These are phyloP conservation scores for Nyctanthes arbortristis DNA, from an alignment of 257 asterid species.

Conservation along the genomic window DNA sequence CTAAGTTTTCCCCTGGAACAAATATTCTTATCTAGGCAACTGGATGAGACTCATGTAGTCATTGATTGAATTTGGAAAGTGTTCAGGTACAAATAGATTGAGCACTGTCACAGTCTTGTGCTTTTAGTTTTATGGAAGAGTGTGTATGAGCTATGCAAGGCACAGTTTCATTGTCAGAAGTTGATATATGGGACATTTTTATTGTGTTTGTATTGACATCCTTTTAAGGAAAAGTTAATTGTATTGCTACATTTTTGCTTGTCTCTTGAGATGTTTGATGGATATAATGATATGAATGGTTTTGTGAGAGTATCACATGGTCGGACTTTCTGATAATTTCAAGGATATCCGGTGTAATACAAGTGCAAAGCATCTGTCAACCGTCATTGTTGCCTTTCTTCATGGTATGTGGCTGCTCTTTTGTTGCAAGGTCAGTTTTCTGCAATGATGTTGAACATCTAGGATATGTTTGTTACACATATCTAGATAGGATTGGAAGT, in stretches of 20 bases:
- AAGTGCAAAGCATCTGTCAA: constrained; percentile 10
- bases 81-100: constrained; percentile 20
- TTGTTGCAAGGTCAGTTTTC: too few species aligned
- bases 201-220: constrained; percentile 11
- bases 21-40: constrained; percentile 6
- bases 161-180: constrained; percentile 1
- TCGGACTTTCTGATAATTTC: background rate
- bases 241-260: constrained; percentile 1
- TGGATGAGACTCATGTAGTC: background rate
- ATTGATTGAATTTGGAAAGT: constrained; percentile 1
- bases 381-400: too few species aligned
- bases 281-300: constrained; percentile 16
- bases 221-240: constrained; percentile 11
- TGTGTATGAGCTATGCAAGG: constrained; percentile 12
- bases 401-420: too few species aligned
- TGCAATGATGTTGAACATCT: too few species aligned
- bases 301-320: constrained; percentile 5
- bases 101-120: too few species aligned
- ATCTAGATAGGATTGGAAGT: too few species aligned
- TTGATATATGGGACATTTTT: constrained; percentile 8
- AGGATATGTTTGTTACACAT: too few species aligned
- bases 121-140: constrained; percentile 17
- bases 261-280: constrained; percentile 6
- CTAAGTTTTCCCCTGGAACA: constrained; percentile 21
- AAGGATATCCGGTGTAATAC: background rate